Base-by-base conservation (phyloP, 148 eudicot genomes). In the Vaccinium vitisidaea region DNA sequence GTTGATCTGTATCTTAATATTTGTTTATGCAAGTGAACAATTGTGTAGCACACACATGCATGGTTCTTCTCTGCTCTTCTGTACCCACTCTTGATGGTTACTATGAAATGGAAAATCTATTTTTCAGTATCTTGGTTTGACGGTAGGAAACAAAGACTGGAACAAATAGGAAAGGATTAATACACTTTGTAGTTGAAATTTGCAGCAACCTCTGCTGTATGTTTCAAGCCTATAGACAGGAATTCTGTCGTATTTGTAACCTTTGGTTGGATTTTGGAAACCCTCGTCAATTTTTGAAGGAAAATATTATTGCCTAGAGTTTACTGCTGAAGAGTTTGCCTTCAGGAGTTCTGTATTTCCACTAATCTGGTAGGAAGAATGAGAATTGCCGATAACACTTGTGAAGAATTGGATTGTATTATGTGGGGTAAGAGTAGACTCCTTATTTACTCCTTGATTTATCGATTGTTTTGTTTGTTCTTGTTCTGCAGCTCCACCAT, bases 401-500 rank as follows among this genome's bases (percentile, higher is more conserved):
- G 36, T 13, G 69, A 54, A 76, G 52, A 4, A n/a, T 59, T 63
- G n/a, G 49, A 32, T 65, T 69, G 46, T 59, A 43, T 77, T 15
- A 48, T 59, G 25, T 71, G 6, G 30, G 14, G 86, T 32, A 48
- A 61, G 69, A 79, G 3, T 49, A 43, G 46, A 30, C 50, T 61
- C 52, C 46, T 32, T 21, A 70, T 82, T 49, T 27, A 18, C 84
- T 69, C 10, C 76, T 36, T 55, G 73, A 6, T 80, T 21, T 27
- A 23, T 77, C n/a, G 13, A 6, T 77, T 59, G 77, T 18, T 18
- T 65, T 25, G 46, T 85, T 83, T 52, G 59, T 30, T 59, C 83
- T 85, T 13, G 74, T 19, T 53, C 25, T 89, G 75, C 92, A 97
- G 99, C 98, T 89, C 99, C 98, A 74, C 89, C 98, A 19, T 86